phyloP scores from a whole-genome alignment of 371 early-diverging fungal species.

The Ordospora pajunii region DNA sequence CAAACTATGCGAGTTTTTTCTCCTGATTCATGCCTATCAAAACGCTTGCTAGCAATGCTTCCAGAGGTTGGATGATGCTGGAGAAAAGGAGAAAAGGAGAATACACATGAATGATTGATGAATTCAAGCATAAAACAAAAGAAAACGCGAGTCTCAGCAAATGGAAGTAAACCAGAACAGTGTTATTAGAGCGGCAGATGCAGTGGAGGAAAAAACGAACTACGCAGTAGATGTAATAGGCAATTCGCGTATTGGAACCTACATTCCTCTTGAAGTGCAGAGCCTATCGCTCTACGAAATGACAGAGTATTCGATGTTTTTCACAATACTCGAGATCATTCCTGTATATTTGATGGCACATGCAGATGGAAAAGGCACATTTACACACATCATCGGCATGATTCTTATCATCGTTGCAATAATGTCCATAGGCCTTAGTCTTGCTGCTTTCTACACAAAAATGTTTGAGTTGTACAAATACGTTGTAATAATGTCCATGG shows the following conservation, averaged over 20 bases:
- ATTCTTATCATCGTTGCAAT: background rate
- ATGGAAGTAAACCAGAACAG: background rate
- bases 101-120: background rate
- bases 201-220: constrained; percentile 28
- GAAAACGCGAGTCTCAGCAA: background rate
- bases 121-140: constrained; percentile 15
- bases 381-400: background rate
- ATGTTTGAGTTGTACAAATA: background rate
- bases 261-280: constrained; percentile 36
- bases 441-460: background rate
- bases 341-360: constrained; percentile 9
- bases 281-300: constrained; percentile 29
- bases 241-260: constrained; percentile 17
- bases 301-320: constrained; percentile 20
- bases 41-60: background rate
- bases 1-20: too few relatives aligned
- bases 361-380: background rate
- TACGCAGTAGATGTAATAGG: constrained; percentile 22
- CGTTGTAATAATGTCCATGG: background rate
- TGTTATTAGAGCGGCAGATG: constrained; percentile 7
- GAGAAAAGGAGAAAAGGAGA: constrained; percentile 14
- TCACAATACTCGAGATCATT: background rate
- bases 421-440: background rate
- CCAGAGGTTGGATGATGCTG: background rate
- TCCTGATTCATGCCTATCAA: background rate